Conservation (phyloP, 2,329 filamentous ascomycete genomes). For the Dactylellina cionopaga region DNA sequence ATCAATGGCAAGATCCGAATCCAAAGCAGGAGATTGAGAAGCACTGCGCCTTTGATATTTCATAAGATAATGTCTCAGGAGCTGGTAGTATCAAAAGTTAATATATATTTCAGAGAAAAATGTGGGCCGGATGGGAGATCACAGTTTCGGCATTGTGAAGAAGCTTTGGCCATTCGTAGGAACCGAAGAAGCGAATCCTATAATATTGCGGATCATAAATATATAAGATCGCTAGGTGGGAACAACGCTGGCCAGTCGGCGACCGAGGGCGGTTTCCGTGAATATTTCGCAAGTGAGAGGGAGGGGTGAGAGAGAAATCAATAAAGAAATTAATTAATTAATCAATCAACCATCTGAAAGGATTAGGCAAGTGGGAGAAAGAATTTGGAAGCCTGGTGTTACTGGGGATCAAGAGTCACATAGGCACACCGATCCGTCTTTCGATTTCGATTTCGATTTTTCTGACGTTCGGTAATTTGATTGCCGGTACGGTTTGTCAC, state of each 20-base stretch:
- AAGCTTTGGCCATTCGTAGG: conserved; percentile 43
- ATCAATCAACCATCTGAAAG: neutral
- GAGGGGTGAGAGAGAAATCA: neutral
- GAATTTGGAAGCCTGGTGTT: conserved; percentile 1
- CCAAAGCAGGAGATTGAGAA: neutral
- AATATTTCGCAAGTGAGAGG: neutral
- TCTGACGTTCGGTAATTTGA: conserved; percentile 29
- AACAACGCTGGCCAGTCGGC: conserved; percentile 16
- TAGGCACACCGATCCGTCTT: neutral
- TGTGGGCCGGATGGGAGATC: neutral
- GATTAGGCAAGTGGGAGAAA: conserved; percentile 18
- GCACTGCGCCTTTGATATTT: neutral
- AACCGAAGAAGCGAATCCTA: conserved; percentile 51
- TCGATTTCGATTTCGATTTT: neutral
- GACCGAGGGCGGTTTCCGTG: conserved; percentile 27
- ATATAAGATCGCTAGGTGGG: conserved; percentile 45
- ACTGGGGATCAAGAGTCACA: neutral
- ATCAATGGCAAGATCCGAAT: too few species aligned
- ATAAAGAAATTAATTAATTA: too few species aligned
- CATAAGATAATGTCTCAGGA: conserved; percentile 9
- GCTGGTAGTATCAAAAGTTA: neutral
- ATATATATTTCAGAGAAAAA: neutral
- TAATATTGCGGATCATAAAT: conserved; percentile 52
- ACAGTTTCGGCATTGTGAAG: conserved; percentile 20
- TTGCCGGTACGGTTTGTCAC: conserved; percentile 12